Conservation (phyloP, 2,329 filamentous ascomycete genomes). For the Chaetomiaceae sp. region DNA sequence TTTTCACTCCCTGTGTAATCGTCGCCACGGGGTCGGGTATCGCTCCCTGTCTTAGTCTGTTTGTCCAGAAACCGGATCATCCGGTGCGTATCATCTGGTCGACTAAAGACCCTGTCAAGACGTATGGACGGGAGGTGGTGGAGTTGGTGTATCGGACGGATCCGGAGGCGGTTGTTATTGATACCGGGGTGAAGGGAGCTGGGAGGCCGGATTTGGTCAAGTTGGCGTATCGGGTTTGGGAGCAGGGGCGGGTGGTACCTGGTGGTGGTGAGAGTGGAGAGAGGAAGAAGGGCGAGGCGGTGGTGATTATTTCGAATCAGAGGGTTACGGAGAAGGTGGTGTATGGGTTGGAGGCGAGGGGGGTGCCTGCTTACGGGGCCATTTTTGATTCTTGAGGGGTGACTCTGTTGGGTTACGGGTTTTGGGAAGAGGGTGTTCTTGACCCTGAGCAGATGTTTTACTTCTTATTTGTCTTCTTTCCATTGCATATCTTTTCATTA, state of each 20-base stretch:
- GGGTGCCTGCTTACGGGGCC: conserved; percentile 65
- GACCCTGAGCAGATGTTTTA: neutral
- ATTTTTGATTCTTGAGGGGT: conserved; percentile 58
- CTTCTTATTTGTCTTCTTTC: neutral
- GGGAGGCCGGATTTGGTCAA: conserved; percentile 53
- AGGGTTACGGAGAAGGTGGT: conserved; percentile 64
- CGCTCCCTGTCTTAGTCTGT: conserved; percentile 60
- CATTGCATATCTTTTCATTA: no score
- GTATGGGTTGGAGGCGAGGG: conserved; percentile 61
- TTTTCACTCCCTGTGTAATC: conserved; percentile 62
- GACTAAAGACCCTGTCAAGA: conserved; percentile 55
- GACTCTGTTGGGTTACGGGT: neutral
- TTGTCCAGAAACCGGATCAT: conserved; percentile 39
- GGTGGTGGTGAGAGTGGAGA: conserved; percentile 3
- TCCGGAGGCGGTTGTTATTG: conserved; percentile 60
- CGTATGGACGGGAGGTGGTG: conserved; percentile 57
- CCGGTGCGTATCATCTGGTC: conserved; percentile 62
- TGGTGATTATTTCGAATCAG: conserved; percentile 70
- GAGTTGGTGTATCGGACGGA: conserved; percentile 54
- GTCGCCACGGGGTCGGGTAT: conserved; percentile 72
- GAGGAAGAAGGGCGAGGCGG: conserved; percentile 49
- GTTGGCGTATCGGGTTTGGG: conserved; percentile 29
- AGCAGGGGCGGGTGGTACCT: conserved; percentile 21
- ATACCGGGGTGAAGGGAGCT: conserved; percentile 54
- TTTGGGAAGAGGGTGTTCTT: neutral